Conservation (phyloP, 1,139 yeast species). For the Pichia sp. region DNA sequence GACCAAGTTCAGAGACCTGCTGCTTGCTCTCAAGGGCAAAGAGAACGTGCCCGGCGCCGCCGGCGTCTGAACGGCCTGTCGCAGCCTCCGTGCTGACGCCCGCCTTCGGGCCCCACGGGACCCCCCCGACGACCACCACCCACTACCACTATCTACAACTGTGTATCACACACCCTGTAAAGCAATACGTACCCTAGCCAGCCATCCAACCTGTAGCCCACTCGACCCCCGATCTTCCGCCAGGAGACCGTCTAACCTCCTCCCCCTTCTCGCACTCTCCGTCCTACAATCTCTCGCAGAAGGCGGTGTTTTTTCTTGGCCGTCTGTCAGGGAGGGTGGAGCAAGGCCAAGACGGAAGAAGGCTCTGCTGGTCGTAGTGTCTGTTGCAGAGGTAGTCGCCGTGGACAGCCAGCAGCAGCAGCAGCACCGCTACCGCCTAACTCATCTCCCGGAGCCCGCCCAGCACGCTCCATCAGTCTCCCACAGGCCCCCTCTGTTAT, state of each 20-base stretch:
- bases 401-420: not conserved
- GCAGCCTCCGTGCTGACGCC: too few species aligned
- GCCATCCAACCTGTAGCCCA: too few species aligned
- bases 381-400: too few species aligned
- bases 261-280: not conserved
- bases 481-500: not conserved
- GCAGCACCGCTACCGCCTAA: not conserved
- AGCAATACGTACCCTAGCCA: too few species aligned
- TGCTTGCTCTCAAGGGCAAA: constrained; percentile 63
- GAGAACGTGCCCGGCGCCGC: constrained; percentile 66
- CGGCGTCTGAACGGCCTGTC: constrained; percentile 35
- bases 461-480: not conserved
- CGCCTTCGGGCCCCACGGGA: too few species aligned
- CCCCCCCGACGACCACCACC: too few species aligned
- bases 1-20: constrained; percentile 63
- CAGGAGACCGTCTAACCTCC: not conserved
- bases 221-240: too few species aligned
- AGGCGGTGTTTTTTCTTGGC: not conserved
- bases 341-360: not conserved
- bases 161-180: too few species aligned
- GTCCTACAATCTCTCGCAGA: not conserved
- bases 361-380: not conserved
- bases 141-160: too few species aligned
- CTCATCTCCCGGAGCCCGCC: not conserved
- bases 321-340: not conserved